Base-by-base conservation (phyloP, 768 basidiomycete genomes). In the Gautieria morchelliformis region DNA sequence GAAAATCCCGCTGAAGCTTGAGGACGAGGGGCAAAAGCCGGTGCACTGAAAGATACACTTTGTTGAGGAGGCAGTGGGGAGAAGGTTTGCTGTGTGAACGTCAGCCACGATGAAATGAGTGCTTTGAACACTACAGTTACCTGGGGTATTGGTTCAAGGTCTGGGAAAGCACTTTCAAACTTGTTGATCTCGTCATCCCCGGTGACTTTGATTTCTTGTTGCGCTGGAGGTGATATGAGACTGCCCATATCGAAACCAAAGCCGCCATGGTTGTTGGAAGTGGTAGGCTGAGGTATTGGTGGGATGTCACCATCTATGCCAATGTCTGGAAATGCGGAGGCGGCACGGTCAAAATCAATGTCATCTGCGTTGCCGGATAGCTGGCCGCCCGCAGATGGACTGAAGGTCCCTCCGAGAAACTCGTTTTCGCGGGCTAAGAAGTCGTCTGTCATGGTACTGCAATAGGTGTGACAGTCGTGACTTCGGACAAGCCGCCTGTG, bases 81-180 rank as follows among this genome's bases (percentile, higher is more conserved):
- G 40, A 71, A 69, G 17, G 71, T 27, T 72, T 74, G 49, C 51
- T 30, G n/a, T 22, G 52, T 3, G 22, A 52, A 45, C 27, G 53
- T 46, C 32, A 44, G 35, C 22, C 22, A 58, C 19, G 15, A 42
- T 17, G 56, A 32, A 14, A 24, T 22, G 22, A 12, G 35, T 45
- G 15, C 8, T 32, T 15, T 41, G 52, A 48, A 19, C 15, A 12
- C 37, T 41, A 58, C 52, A 37, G 61, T 44, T 53, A 63, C 64
- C 54, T 58, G 52, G 24, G 35, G 52, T 15, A 30, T 57, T 8
- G 56, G 35, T n/a, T 84, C 83, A 60, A 94, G 78, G 53, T 87
- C 91, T 0, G 91, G 91, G 68, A 93, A 94, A 58, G 89, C 82
- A 67, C 72, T 85, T 71, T 92, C 84, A 62, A 94, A 94, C 68